Conservation (phyloP, 805 yeast species). For the Starmera caribaea region DNA sequence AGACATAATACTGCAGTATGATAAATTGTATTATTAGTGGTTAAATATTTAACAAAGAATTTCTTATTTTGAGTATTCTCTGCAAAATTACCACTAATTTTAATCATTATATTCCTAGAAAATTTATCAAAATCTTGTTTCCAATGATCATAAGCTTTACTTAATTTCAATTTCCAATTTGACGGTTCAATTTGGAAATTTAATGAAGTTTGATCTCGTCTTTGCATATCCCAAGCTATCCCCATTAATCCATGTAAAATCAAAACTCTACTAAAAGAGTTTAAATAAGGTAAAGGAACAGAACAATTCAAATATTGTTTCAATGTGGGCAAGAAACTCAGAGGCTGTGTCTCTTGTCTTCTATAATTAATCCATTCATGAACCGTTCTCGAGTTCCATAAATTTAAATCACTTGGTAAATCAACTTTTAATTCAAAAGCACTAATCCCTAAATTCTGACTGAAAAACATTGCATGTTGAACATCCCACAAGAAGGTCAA, state of each 20-base stretch:
- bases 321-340: background rate
- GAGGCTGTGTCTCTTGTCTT: background rate
- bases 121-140: constrained; percentile 1
- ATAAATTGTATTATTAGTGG: constrained; percentile 1
- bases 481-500: constrained; percentile 1
- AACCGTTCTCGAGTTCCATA: background rate
- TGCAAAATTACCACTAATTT: background rate
- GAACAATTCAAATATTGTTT: background rate
- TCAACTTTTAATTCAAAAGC: background rate
- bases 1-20: background rate
- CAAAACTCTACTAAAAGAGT: constrained; percentile 1
- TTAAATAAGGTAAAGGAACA: background rate
- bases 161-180: background rate
- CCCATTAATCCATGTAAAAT: constrained; percentile 2
- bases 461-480: constrained; percentile 1
- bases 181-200: background rate
- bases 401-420: constrained; percentile 1
- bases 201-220: background rate
- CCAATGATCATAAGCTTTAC: constrained; percentile 1
- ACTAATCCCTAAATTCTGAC: background rate
- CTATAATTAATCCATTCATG: constrained; percentile 1
- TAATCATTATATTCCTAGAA: background rate
- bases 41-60: background rate
- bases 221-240: background rate
- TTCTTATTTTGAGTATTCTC: background rate